Evolutionary conservation across 1,284 basidiomycete species (phyloP).

Genomic region (Trametes versicolor): DNA sequence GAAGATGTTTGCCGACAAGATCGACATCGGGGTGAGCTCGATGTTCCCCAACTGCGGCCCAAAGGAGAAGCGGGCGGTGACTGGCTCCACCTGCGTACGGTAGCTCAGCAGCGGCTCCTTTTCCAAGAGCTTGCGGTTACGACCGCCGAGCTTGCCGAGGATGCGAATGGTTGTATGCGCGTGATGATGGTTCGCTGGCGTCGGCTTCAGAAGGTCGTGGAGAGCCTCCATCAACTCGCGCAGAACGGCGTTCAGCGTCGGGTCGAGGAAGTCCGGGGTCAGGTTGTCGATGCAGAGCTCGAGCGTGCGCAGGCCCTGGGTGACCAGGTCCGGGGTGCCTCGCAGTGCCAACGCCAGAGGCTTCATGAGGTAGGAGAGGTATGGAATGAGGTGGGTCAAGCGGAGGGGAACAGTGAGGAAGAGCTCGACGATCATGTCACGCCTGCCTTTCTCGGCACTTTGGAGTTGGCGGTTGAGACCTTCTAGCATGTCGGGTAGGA

Average conservation of each 20-base stretch:
- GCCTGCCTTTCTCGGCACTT: conserved; percentile 77
- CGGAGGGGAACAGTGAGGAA: conserved; percentile 97
- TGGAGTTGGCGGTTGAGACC: conserved; percentile 92
- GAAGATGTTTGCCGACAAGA: conserved; percentile 77
- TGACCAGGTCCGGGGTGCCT: conserved; percentile 90
- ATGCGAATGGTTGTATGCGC: conserved; percentile 98
- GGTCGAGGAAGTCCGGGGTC: conserved; percentile 98
- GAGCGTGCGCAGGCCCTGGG: conserved; percentile 95
- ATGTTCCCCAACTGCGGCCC: conserved; percentile 76
- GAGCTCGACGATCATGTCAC: conserved; percentile 96
- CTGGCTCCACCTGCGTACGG: conserved; percentile 72
- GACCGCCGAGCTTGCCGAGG: conserved; percentile 95
- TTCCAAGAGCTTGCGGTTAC: conserved; percentile 90
- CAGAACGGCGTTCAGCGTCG: conserved; percentile 92
- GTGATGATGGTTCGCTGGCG: conserved; percentile 91
- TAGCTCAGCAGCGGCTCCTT: conserved; percentile 86
- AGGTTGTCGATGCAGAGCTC: conserved; percentile 99
- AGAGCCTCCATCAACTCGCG: conserved; percentile 96
- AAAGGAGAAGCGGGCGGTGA: conserved; percentile 80
- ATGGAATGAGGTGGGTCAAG: conserved; percentile 95
- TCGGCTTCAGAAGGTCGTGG: conserved; percentile 89
- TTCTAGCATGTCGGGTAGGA: conserved; percentile 97
- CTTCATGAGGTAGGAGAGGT: conserved; percentile 96
- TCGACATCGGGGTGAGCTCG: conserved; percentile 77
- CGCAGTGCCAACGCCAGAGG: conserved; percentile 93